phyloP scores from a whole-genome alignment of 176 grass and related monocot species.

The Eragrostis curvula region DNA sequence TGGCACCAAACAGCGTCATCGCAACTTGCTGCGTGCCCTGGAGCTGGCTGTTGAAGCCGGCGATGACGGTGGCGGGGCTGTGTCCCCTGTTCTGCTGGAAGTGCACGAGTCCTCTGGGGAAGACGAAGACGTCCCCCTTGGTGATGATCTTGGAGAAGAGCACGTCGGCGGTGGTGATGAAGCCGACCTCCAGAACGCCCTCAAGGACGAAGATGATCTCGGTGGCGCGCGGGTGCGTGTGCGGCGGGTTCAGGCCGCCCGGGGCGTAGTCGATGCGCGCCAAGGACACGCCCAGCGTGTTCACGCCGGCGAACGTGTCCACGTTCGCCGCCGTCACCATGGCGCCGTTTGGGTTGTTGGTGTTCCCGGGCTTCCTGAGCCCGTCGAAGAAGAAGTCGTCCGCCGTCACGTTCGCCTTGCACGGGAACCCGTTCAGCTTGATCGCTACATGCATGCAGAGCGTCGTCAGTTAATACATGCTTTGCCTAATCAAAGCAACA shows the following conservation, averaged over 20 bases:
- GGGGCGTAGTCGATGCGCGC: constrained; percentile 39
- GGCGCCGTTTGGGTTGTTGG: constrained; percentile 53
- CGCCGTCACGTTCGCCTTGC: constrained; percentile 43
- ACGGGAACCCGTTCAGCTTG: constrained; percentile 25
- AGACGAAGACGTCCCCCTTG: constrained; percentile 70
- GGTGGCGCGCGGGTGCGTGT: constrained; percentile 63
- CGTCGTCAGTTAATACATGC: too few species aligned
- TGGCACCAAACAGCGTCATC: constrained; percentile 55
- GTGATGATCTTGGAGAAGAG: constrained; percentile 63
- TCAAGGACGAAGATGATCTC: constrained; percentile 58
- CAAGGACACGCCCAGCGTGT: background rate
- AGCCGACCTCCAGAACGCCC: constrained; percentile 77
- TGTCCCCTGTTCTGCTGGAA: constrained; percentile 75
- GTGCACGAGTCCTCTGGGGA: constrained; percentile 72
- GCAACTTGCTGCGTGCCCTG: constrained; percentile 71
- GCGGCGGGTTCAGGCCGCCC: constrained; percentile 65
- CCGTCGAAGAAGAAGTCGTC: constrained; percentile 78
- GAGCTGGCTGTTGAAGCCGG: constrained; percentile 29
- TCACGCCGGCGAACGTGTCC: constrained; percentile 46
- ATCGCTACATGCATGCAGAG: background rate
- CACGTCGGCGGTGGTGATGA: constrained; percentile 73
- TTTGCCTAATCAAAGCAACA: too few species aligned
- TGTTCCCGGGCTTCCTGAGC: constrained; percentile 54
- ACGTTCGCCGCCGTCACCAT: constrained; percentile 58
- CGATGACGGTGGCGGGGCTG: constrained; percentile 51